Conservation (phyloP, 441 rosid genomes). For the Populus hybrid region DNA sequence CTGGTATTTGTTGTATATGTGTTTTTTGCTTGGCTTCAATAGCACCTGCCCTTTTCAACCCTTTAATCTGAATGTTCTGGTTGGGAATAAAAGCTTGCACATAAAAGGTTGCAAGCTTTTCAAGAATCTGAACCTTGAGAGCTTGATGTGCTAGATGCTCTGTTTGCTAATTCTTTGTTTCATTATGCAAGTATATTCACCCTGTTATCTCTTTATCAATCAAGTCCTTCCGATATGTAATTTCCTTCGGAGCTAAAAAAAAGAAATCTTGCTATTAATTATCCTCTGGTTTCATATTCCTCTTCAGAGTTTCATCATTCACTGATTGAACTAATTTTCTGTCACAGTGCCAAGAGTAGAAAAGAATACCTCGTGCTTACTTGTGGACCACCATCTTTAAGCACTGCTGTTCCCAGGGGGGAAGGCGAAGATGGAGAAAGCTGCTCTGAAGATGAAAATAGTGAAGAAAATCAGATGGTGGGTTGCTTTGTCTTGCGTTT, state of each 20-base stretch:
- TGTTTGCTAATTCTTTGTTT: not conserved
- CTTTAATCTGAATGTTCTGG: not conserved
- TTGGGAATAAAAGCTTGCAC: not conserved
- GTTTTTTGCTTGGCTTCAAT: not conserved
- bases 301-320: not conserved
- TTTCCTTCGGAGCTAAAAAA: not conserved
- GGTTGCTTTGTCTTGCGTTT: not conserved
- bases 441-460: slow-evolving; percentile 56
- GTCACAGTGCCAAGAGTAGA: slow-evolving; percentile 66
- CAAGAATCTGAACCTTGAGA: not conserved
- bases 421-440: slow-evolving; percentile 54
- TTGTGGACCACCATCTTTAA: slow-evolving; percentile 65
- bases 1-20: no score
- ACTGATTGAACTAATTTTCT: not conserved
- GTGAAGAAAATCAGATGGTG: slow-evolving; percentile 53
- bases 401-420: slow-evolving; percentile 42
- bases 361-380: slow-evolving; percentile 88
- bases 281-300: not conserved
- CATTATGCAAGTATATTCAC: not conserved
- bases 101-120: not conserved
- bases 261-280: not conserved
- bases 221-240: not conserved
- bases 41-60: not conserved
- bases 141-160: not conserved
- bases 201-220: not conserved